Evolutionary conservation across 169 alveolate species (phyloP).

Genomic region (Pseudocohnilembus persalinus): DNA sequence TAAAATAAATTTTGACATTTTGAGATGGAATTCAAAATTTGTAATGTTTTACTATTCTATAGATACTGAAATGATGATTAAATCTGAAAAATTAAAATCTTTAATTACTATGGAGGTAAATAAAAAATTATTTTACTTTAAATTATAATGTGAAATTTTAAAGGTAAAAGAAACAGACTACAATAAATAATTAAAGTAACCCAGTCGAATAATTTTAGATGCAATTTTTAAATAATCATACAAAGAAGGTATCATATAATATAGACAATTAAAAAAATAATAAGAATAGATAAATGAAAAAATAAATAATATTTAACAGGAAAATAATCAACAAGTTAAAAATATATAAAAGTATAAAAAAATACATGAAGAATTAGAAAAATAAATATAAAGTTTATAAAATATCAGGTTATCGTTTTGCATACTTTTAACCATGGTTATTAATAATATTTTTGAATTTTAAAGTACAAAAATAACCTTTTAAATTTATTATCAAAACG

Average conservation of each 20-base stretch:
- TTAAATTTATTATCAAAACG: no score
- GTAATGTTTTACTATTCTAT: not conserved
- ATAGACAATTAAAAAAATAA: not conserved
- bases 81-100: not conserved
- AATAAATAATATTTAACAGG: not conserved
- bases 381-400: no score
- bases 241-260: not conserved
- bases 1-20: not conserved
- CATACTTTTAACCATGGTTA: not conserved
- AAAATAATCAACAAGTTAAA: not conserved
- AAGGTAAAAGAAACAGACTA: not conserved
- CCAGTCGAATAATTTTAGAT: not conserved
- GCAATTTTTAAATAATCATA: not conserved
- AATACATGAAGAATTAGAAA: not conserved
- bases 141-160: no score
- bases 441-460: not conserved
- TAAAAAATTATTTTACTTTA: no score
- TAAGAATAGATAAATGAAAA: no score
- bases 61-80: not conserved
- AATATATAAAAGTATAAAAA: not conserved
- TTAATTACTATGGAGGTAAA: not conserved
- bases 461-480: not conserved
- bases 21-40: not conserved
- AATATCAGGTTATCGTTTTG: not conserved
- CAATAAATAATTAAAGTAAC: not conserved